These are phyloP conservation scores for Gossypium stocksii DNA, from an alignment of 345 rosid species.

Conservation along the genomic window DNA sequence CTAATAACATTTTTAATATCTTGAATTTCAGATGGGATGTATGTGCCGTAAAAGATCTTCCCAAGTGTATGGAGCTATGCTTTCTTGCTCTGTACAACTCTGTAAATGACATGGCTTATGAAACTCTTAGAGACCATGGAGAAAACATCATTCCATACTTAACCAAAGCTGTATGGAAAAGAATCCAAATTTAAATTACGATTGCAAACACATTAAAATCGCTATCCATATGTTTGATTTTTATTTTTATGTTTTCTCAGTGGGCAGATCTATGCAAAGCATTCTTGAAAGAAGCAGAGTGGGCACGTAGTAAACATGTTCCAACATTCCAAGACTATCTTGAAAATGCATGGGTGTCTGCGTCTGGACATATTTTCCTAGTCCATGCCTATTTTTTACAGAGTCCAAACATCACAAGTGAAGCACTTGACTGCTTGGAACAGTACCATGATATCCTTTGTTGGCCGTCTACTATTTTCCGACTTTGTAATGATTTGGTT, in stretches of 20 bases:
- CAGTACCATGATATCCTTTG: conserved; percentile 28
- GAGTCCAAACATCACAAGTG: not conserved
- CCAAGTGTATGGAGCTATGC: conserved; percentile 37
- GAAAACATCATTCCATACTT: conserved; percentile 23
- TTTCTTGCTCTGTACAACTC: conserved; percentile 37
- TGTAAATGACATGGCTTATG: conserved; percentile 40
- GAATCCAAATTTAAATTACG: too few relatives aligned
- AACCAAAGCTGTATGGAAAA: conserved; percentile 22
- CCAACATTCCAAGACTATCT: conserved; percentile 41
- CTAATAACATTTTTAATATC: not conserved
- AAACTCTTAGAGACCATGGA: conserved; percentile 31
- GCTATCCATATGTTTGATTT: too few relatives aligned
- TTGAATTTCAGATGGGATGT: conserved; percentile 40
- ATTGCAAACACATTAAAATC: too few relatives aligned
- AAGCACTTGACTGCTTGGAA: conserved; percentile 20
- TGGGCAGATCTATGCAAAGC: conserved; percentile 41
- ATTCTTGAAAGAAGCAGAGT: conserved; percentile 39
- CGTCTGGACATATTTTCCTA: conserved; percentile 26
- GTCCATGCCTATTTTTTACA: conserved; percentile 24
- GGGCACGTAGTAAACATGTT: conserved; percentile 17
- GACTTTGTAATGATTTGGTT: conserved; percentile 36
- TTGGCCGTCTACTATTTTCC: conserved; percentile 30
- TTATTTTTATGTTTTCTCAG: conserved; percentile 16
- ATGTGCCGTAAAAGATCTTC: conserved; percentile 26
- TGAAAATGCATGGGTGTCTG: conserved; percentile 35